A percentile compares a stretch with the other conserved stretches of the same genome.
These are phyloP conservation scores for Fusarium caatingaense DNA, from an alignment of 2,329 filamentous ascomycete genomes.

Conservation along the genomic window DNA sequence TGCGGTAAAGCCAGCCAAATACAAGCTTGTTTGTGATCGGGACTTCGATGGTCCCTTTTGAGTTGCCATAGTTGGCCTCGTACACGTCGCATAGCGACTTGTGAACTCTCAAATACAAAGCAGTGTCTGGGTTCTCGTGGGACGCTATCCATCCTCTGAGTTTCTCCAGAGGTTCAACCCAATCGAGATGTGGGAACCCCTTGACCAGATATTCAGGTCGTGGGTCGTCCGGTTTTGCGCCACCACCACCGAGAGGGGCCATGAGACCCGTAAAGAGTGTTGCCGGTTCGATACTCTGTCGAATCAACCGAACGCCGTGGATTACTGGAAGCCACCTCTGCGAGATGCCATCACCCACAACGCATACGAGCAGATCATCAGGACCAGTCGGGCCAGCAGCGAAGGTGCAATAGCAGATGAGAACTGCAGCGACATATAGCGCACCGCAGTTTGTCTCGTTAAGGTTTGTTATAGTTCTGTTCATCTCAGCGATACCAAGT, in stretches of 20 bases:
- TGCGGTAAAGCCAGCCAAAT: constrained; percentile 47
- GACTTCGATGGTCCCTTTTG: constrained; percentile 32
- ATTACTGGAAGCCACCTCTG: constrained; percentile 45
- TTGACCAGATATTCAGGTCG: constrained; percentile 39
- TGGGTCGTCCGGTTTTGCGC: constrained; percentile 26
- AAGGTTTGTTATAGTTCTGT: constrained; percentile 39
- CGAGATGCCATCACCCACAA: constrained; percentile 35
- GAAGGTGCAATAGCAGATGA: constrained; percentile 49
- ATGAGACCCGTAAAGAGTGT: constrained; percentile 46
- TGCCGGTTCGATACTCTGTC: constrained; percentile 43
- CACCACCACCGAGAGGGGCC: constrained; percentile 37
- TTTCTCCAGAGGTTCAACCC: constrained; percentile 39
- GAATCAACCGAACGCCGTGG: constrained; percentile 43
- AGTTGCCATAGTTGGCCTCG: constrained; percentile 43
- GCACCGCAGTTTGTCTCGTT: constrained; percentile 47
- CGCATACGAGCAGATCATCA: constrained; percentile 47
- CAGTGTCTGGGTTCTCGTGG: constrained; percentile 42
- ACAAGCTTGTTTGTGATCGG: constrained; percentile 35
- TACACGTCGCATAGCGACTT: constrained; percentile 43
- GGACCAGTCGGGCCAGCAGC: constrained; percentile 46
- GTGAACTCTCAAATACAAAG: constrained; percentile 41
- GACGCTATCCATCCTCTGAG: constrained; percentile 42
- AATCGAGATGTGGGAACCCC: constrained; percentile 40
- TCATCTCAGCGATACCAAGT: constrained; percentile 44
- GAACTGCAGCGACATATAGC: constrained; percentile 45